Evolutionary conservation across 208 protist species (phyloP).

Genomic region (Wallacemonas collosoma): DNA sequence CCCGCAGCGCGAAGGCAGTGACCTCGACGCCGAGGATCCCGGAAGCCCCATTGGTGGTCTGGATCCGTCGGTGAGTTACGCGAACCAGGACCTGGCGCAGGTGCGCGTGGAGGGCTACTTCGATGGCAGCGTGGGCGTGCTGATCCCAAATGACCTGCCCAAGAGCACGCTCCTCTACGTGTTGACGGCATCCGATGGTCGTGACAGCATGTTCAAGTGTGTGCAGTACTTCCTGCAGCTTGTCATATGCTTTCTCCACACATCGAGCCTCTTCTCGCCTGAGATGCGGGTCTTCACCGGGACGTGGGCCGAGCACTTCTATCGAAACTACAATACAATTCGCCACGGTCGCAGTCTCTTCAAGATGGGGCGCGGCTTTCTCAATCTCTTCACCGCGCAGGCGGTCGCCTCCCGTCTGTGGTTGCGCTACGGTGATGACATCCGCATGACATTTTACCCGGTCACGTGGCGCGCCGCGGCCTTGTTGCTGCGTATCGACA

Average conservation of each 20-base stretch:
- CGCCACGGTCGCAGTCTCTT: slow-evolving; percentile 85
- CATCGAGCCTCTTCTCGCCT: slow-evolving; percentile 59
- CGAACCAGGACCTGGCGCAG: slow-evolving; percentile 64
- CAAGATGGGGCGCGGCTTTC: slow-evolving; percentile 78
- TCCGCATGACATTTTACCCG: slow-evolving; percentile 12
- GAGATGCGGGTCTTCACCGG: slow-evolving; percentile 48
- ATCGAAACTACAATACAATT: slow-evolving; percentile 85
- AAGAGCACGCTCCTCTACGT: slow-evolving; percentile 84
- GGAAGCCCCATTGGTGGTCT: slow-evolving; percentile 19
- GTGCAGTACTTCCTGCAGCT: slow-evolving; percentile 82
- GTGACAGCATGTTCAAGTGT: slow-evolving; percentile 83
- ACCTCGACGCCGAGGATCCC: slow-evolving; percentile 16
- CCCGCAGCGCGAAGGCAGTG: slow-evolving; percentile 25
- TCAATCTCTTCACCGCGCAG: slow-evolving; percentile 80
- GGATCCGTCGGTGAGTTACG: slow-evolving; percentile 13
- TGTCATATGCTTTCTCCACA: slow-evolving; percentile 73
- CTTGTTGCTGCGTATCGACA: slow-evolving; percentile 30
- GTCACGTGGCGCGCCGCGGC: slow-evolving; percentile 21
- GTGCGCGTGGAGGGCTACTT: slow-evolving; percentile 85
- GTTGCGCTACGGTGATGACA: slow-evolving; percentile 46
- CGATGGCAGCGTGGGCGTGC: slow-evolving; percentile 37
- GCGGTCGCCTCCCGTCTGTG: slow-evolving; percentile 64
- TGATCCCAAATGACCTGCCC: slow-evolving; percentile 85
- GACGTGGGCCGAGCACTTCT: slow-evolving; percentile 67
- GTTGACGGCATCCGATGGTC: slow-evolving; percentile 81